Percentiles rank a stretch among this genome's conserved stretches.
Conservation (phyloP, 140 eudicot species). For the Ambrosia hybrid region DNA sequence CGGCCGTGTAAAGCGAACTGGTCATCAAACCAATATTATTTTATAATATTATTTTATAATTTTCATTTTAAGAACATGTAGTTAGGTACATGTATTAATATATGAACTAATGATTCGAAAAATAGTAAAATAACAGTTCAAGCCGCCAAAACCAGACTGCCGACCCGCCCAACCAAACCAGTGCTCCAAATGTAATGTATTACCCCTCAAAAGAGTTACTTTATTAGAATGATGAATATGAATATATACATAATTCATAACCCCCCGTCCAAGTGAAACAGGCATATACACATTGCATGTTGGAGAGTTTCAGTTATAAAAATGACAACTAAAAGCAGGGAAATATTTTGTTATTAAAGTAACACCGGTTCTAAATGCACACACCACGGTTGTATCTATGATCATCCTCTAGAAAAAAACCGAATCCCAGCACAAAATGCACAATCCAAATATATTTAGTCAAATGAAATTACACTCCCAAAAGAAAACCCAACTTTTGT, state of each 20-base stretch:
- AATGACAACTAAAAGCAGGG: background rate
- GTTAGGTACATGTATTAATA: no score
- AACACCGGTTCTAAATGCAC: background rate
- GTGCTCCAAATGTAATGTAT: no score
- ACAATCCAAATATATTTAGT: conserved; percentile 20
- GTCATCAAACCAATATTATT: no score
- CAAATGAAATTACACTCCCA: conserved; percentile 11
- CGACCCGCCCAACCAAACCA: no score
- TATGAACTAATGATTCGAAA: no score
- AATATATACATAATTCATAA: background rate
- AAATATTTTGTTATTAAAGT: conserved; percentile 1
- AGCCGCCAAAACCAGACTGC: no score
- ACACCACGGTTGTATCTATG: conserved; percentile 1
- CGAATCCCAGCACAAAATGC: background rate
- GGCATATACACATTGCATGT: background rate
- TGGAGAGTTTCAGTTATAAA: background rate
- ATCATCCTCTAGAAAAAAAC: background rate
- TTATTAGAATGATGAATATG: background rate
- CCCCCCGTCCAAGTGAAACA: background rate
- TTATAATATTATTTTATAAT: no score
- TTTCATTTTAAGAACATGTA: no score
- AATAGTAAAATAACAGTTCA: no score
- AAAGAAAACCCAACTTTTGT: conserved; percentile 4
- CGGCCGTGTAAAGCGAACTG: no score
- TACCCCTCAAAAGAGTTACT: background rate